Conservation (phyloP, 2,329 filamentous ascomycete species). For the Daldinia sp. region DNA sequence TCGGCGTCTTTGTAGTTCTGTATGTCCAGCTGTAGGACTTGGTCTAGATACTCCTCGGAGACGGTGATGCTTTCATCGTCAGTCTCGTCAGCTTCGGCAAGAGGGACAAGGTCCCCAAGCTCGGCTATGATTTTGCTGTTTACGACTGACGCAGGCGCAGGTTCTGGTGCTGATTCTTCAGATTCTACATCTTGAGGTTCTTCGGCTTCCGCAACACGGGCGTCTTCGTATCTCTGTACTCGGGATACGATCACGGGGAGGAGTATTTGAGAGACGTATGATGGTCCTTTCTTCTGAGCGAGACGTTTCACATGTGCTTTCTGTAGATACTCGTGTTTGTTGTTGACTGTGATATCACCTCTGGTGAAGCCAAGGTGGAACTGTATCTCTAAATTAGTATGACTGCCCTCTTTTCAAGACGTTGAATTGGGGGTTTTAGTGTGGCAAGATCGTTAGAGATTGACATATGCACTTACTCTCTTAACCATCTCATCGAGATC, state of each 20-base stretch:
- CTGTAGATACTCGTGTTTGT: constrained; percentile 86
- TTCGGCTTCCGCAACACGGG: constrained; percentile 6
- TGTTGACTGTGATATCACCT: constrained; percentile 86
- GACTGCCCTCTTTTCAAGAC: constrained; percentile 32
- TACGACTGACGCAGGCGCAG: constrained; percentile 1
- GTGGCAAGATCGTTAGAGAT: neutral
- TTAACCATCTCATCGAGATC: constrained; percentile 76
- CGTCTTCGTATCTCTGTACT: constrained; percentile 36
- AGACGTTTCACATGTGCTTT: constrained; percentile 42
- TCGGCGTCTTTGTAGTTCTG: constrained; percentile 31
- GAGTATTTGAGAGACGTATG: constrained; percentile 19
- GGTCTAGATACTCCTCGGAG: constrained; percentile 38
- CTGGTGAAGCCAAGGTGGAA: constrained; percentile 91
- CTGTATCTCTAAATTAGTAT: constrained; percentile 53
- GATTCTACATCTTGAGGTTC: neutral
- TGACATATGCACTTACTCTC: constrained; percentile 62
- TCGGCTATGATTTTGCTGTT: constrained; percentile 19
- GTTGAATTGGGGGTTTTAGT: neutral
- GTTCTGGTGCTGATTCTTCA: neutral
- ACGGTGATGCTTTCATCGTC: constrained; percentile 4
- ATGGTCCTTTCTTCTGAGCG: neutral
- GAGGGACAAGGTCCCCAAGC: constrained; percentile 33
- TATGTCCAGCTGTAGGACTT: constrained; percentile 41
- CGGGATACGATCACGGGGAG: constrained; percentile 27
- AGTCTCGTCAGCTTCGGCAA: neutral